Conservation (phyloP, 495 filamentous ascomycete genomes). For the Penicillium dipodomyicola region DNA sequence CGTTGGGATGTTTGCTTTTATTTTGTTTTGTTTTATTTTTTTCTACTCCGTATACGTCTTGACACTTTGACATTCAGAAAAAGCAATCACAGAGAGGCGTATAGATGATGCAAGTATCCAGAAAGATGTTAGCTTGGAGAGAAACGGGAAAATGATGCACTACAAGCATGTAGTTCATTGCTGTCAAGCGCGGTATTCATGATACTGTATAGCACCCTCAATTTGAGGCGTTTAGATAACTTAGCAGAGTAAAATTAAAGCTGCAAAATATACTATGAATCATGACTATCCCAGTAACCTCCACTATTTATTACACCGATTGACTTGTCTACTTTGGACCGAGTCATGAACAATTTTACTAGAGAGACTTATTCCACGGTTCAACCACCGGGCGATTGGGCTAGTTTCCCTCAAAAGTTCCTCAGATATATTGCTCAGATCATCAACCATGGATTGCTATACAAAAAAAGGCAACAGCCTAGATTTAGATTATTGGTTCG, state of each 20-base stretch:
- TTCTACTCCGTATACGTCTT: neutral
- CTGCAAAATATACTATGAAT: conserved; percentile 18
- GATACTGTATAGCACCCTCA: neutral
- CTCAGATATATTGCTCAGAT: neutral
- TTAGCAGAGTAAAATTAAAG: neutral
- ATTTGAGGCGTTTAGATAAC: neutral
- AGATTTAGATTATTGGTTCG: neutral
- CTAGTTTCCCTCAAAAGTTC: neutral
- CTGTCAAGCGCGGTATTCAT: neutral
- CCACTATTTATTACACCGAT: neutral
- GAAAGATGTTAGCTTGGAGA: neutral
- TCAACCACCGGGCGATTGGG: neutral
- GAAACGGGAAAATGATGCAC: neutral
- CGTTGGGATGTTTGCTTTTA: neutral
- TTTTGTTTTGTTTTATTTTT: neutral
- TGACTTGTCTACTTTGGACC: neutral
- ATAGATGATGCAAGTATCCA: conserved; percentile 5
- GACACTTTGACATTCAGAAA: neutral
- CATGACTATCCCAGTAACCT: neutral
- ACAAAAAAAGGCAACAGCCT: conserved; percentile 5
- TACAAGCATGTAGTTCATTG: neutral
- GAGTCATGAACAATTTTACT: neutral
- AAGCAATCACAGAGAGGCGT: conserved; percentile 3
- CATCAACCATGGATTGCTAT: conserved; percentile 11
- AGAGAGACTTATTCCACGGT: neutral